Percentiles rank a stretch among this genome's conserved stretches.
Conservation (phyloP, 2,329 filamentous ascomycete genomes). For the Xenoacremonium recifei region DNA sequence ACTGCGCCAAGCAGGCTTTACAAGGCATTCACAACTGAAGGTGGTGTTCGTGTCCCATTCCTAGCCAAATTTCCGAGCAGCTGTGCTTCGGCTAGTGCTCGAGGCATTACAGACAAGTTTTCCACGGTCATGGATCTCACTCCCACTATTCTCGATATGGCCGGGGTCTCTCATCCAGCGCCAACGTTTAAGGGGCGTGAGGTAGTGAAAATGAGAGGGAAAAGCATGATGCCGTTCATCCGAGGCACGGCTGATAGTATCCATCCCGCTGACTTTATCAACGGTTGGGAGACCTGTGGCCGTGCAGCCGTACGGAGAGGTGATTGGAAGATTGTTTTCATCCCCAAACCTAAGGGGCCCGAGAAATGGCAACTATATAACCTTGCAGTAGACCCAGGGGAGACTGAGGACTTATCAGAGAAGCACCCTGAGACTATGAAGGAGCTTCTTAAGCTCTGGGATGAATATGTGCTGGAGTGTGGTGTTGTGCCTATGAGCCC, state of each 20-base stretch:
- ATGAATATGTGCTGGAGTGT: conserved; percentile 46
- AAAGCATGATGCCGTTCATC: conserved; percentile 43
- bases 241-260: conserved; percentile 35
- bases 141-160: conserved; percentile 46
- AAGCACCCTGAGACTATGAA: conserved; percentile 41
- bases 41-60: conserved; percentile 52
- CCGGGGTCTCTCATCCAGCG: conserved; percentile 38
- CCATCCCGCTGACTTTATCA: conserved; percentile 48
- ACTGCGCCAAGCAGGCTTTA: conserved; percentile 38
- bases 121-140: conserved; percentile 50
- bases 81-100: conserved; percentile 6
- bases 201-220: conserved; percentile 50
- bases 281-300: conserved; percentile 56
- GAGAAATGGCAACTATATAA: conserved; percentile 60
- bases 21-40: conserved; percentile 42
- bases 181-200: conserved; percentile 41
- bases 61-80: conserved; percentile 32
- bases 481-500: conserved; percentile 30
- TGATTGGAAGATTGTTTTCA: conserved; percentile 58
- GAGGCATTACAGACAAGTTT: conserved; percentile 17
- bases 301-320: conserved; percentile 51
- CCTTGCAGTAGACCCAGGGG: conserved; percentile 48
- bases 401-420: conserved; percentile 45
- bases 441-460: conserved; percentile 52
- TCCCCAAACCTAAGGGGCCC: conserved; percentile 47